A percentile compares a stretch with the other conserved stretches of the same genome.
Conservation (phyloP, 768 basidiomycete genomes). For the Lactifluus subvellereus region DNA sequence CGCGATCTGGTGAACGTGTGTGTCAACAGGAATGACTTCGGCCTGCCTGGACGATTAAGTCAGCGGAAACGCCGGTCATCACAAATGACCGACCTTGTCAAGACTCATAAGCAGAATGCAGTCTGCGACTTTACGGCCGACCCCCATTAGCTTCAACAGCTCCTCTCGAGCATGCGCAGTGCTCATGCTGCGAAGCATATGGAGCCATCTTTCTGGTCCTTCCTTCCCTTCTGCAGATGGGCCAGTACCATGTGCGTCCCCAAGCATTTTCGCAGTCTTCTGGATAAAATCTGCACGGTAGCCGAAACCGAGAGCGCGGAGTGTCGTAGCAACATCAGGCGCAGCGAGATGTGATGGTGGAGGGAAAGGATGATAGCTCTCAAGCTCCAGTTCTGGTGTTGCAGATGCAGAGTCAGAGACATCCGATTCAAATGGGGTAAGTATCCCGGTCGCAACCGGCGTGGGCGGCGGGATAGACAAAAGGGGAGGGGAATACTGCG, state of each 20-base stretch:
- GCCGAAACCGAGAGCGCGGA: slow-evolving; percentile 88
- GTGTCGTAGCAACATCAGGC: slow-evolving; percentile 49
- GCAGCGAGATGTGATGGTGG: slow-evolving; percentile 59
- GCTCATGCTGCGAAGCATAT: slow-evolving; percentile 41
- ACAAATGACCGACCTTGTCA: slow-evolving; percentile 58
- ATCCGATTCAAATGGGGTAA: slow-evolving; percentile 23
- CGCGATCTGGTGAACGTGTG: slow-evolving; percentile 90
- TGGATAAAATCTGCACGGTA: slow-evolving; percentile 92
- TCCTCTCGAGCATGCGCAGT: slow-evolving; percentile 64
- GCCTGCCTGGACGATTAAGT: slow-evolving; percentile 38
- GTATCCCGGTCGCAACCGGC: slow-evolving; percentile 29
- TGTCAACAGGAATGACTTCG: slow-evolving; percentile 91
- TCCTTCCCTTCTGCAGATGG: slow-evolving; percentile 31
- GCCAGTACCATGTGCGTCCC: slow-evolving; percentile 44
- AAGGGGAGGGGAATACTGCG: slow-evolving; percentile 65
- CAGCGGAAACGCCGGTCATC: neutral
- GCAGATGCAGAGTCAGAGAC: slow-evolving; percentile 13
- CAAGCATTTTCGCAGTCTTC: slow-evolving; percentile 71
- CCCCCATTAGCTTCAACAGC: slow-evolving; percentile 79
- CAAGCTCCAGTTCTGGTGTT: slow-evolving; percentile 23
- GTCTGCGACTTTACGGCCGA: slow-evolving; percentile 96
- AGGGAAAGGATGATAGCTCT: slow-evolving; percentile 78
- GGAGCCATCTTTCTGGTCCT: slow-evolving; percentile 56
- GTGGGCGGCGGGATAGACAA: slow-evolving; percentile 41
- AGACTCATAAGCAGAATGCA: slow-evolving; percentile 90